These are phyloP conservation scores for Suillus spraguei DNA, from an alignment of 768 basidiomycete species.

Conservation along the genomic window DNA sequence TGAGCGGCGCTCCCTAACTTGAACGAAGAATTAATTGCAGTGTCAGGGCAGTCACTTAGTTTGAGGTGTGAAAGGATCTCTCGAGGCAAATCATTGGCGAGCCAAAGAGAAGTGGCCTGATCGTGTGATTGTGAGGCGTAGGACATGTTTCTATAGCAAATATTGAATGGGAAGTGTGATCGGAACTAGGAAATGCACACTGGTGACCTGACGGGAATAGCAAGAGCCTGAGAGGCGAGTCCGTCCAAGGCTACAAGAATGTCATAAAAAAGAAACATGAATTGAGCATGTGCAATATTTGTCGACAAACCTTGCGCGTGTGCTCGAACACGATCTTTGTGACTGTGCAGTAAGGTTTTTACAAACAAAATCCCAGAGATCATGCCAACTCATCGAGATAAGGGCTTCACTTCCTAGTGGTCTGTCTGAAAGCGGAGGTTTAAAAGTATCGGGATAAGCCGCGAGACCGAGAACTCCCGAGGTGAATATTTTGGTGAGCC, in stretches of 20 bases:
- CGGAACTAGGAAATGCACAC: neutral
- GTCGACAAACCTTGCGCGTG: neutral
- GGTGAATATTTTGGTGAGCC: conserved; percentile 20
- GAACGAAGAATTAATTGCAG: conserved; percentile 55
- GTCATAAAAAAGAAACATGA: neutral
- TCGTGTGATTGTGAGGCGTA: conserved; percentile 9
- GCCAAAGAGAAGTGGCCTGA: conserved; percentile 39
- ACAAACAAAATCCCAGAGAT: neutral
- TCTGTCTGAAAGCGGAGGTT: conserved; percentile 22
- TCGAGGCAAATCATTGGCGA: conserved; percentile 40
- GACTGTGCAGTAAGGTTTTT: neutral
- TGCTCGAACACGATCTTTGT: neutral
- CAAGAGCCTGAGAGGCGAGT: neutral
- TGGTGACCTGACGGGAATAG: neutral
- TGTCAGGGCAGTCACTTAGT: conserved; percentile 42
- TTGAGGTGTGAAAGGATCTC: conserved; percentile 38
- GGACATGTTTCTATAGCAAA: neutral
- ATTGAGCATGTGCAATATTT: neutral
- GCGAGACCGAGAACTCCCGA: conserved; percentile 35
- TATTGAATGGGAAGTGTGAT: neutral
- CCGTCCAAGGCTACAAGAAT: neutral
- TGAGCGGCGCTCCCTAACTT: conserved; percentile 55
- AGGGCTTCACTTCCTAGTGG: neutral
- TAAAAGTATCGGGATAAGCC: conserved; percentile 25
- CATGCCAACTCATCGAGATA: neutral